Evolutionary conservation across 305 asterid species (phyloP), one percentile per base, ranked within the genome.

Genomic region (Caryopteris hybrid): DNA sequence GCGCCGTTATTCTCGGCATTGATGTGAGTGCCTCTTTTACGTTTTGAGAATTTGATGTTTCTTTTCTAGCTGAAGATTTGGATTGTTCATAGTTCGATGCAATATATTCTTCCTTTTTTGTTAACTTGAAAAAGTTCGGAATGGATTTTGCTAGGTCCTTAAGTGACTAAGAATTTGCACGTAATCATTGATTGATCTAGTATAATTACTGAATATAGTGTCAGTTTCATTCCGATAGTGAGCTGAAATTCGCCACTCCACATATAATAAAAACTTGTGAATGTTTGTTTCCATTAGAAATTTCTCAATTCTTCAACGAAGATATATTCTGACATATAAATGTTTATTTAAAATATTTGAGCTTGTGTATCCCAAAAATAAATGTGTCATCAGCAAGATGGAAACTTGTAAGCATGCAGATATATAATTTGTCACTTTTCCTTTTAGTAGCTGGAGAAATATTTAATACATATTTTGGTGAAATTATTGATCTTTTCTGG

Each of bases 1-100:
- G 89, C 33, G 91, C 97, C 76, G 95, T 81, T 68, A 86, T 92
- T 64, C 96, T 92, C 61, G 91, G 90, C 21, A 56, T 85, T 66
- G 86, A 84, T 80, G 96, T 88, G 75, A 86, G 97, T 76, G 31
- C 38, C 69, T 48, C 18, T 33, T 53, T 22, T 4, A 27, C 46
- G 48, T 31, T 67, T 46, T 33, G 11, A 14, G 56, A 34, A 31
- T 67, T 53, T 42, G n/a, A 31, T 21, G 0, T 10, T 2, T 0
- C 12, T 54, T 70, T 68, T 56, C 51, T 58, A 23, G 45, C 43
- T 68, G n/a, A 67, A 61, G 22, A 36, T 64, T 54, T 73, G 70
- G 68, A 54, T 59, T 51, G 59, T 57, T 27, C 43, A 2, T 64
- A 13, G 45, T 47, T 47, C 0, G 68, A 25, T 67, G 4, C 6